These are phyloP conservation scores for Crucibulum laeve DNA, from an alignment of 768 basidiomycete genomes.

Conservation along the genomic window DNA sequence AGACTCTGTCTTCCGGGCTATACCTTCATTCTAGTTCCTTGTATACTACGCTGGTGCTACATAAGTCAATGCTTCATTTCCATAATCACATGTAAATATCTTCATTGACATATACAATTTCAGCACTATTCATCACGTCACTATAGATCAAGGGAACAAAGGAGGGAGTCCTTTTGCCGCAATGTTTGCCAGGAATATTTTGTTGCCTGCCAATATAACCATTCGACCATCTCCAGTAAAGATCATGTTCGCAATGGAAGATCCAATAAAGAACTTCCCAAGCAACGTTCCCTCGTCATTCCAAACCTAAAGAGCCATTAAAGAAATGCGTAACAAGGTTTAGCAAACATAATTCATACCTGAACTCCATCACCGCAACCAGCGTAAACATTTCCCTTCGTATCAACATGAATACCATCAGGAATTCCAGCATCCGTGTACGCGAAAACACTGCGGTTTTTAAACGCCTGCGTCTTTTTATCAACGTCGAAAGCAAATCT, in stretches of 20 bases:
- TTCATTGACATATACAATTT: too few relatives aligned
- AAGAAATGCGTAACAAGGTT: neutral
- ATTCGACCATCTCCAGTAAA: neutral
- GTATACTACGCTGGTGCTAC: too few relatives aligned
- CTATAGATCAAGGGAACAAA: too few relatives aligned
- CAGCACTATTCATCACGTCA: too few relatives aligned
- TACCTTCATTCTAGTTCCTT: too few relatives aligned
- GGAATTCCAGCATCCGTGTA: neutral
- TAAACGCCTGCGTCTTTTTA: slow-evolving; percentile 44
- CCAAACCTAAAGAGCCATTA: neutral
- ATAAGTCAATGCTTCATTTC: too few relatives aligned
- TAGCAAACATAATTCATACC: neutral
- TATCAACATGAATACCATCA: neutral
- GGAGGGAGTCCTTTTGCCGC: too few relatives aligned
- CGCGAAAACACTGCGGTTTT: slow-evolving; percentile 45
- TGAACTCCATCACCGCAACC: neutral
- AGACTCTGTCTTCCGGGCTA: too few relatives aligned
- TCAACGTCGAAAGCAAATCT: slow-evolving; percentile 69
- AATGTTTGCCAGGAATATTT: neutral
- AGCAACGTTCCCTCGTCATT: neutral
- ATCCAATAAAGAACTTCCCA: neutral
- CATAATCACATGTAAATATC: too few relatives aligned
- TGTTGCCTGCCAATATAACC: neutral
- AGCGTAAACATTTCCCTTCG: neutral
- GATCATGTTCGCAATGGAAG: neutral